Conservation (phyloP, 768 basidiomycete species). For the Leccinum sublutescens region DNA sequence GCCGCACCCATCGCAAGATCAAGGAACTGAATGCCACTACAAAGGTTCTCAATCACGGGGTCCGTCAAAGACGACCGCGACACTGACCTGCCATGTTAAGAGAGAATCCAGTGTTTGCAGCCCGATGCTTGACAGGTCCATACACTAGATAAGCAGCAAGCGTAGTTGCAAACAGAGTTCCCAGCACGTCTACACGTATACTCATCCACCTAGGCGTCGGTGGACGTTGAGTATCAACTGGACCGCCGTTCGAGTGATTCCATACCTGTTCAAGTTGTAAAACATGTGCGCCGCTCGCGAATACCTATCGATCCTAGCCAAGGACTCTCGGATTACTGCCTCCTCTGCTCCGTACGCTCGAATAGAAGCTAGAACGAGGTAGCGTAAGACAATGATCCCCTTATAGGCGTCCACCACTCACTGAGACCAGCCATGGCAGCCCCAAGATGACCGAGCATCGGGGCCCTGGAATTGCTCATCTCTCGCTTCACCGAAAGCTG, state of each 20-base stretch:
- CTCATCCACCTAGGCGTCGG: slow-evolving; percentile 41
- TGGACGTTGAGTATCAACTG: neutral
- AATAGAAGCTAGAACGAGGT: neutral
- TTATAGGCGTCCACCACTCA: neutral
- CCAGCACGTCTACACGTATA: slow-evolving; percentile 52
- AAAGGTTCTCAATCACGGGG: neutral
- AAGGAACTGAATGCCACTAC: slow-evolving; percentile 52
- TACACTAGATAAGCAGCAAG: slow-evolving; percentile 5
- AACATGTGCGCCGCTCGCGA: slow-evolving; percentile 39
- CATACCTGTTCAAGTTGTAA: slow-evolving; percentile 48
- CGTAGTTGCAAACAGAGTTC: neutral
- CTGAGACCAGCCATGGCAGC: slow-evolving; percentile 2
- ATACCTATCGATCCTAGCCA: slow-evolving; percentile 48
- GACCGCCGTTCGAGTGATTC: neutral
- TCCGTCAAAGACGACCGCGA: neutral
- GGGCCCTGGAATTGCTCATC: slow-evolving; percentile 5
- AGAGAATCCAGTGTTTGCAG: slow-evolving; percentile 36
- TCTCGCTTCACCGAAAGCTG: slow-evolving; percentile 6
- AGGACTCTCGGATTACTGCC: slow-evolving; percentile 40
- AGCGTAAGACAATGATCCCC: neutral
- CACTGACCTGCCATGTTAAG: slow-evolving; percentile 41
- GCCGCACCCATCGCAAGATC: slow-evolving; percentile 52
- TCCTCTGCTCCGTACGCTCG: slow-evolving; percentile 46
- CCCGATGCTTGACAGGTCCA: slow-evolving; percentile 2
- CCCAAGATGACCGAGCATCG: slow-evolving; percentile 1